Evolutionary conservation across 179 eudicot genomes (phyloP), one percentile per base, ranked within the genome.

Genomic region (Spinacia oleracea): DNA sequence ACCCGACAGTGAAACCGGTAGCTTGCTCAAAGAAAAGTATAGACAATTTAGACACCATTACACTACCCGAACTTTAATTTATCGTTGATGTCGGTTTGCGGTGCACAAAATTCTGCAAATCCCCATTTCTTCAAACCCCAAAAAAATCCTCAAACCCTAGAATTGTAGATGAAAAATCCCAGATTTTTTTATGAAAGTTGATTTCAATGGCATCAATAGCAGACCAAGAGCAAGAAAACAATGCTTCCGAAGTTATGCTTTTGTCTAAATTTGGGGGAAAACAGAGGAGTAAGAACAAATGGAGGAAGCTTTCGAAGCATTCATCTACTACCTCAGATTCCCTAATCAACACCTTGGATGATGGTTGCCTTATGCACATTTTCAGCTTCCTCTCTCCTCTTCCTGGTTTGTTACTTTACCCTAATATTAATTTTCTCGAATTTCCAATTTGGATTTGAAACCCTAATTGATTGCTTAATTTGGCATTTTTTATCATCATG

Each of bases 281-380:
- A 29, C 53, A 78, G 58, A 35, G 31, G 48, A 25, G 35, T 34
- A 75, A 75, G 42, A 76, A n/a, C 60, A 83, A 83, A 80, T 75
- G 85, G 85, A 82, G 82, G 65, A 84, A 72, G 51, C 79, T 80
- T 50, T 72, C 81, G 18, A 79, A 73, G 78, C 79, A 70, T 15
- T 68, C 32, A 50, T 9, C 78, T 21, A 64, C 78, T 42, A 11
- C 43, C 50, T 31, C 74, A 1, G 73, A 80, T 80, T 82, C 82
- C 25, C 70, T 23, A 8, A 82, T 93, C 31, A 96, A 84, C 79
- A 77, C 89, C 80, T 85, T 96, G 48, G 99, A 96, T 73, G 99
- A 96, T 86, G 98, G 96, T 29, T 96, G 99, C 77, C 91, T 93
- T 7, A 96, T 96, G 99, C 99, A 91, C 71, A 93, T 96, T 79